Evolutionary conservation across 2,329 filamentous ascomycete species (phyloP), one percentile per base, ranked within the genome.

Genomic region (Passalora sequoiae): DNA sequence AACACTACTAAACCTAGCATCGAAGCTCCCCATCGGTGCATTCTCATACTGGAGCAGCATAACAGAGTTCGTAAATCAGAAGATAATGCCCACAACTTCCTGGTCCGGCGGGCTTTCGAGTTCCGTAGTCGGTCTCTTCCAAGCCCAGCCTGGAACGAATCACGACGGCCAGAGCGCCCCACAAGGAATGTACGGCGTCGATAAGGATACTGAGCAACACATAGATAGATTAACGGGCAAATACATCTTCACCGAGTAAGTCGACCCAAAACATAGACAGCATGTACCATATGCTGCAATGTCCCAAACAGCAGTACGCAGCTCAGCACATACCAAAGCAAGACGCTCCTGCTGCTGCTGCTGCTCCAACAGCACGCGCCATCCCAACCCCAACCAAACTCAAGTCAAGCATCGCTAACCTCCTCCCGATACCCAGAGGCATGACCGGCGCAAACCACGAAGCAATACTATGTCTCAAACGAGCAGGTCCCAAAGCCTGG

Each of bases 361-460:
- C n/a, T n/a, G n/a, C n/a, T n/a, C n/a, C n/a, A n/a, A n/a, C n/a
- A n/a, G n/a, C n/a, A n/a, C n/a, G n/a, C n/a, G n/a, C n/a, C n/a
- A n/a, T n/a, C n/a, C n/a, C n/a, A n/a, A n/a, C n/a, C n/a, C n/a
- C n/a, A n/a, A n/a, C n/a, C n/a, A n/a, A n/a, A n/a, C n/a, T n/a
- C n/a, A n/a, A n/a, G n/a, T n/a, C n/a, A n/a, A n/a, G n/a, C n/a
- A n/a, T n/a, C n/a, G n/a, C n/a, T n/a, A n/a, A n/a, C n/a, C n/a
- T n/a, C n/a, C n/a, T n/a, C n/a, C n/a, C n/a, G n/a, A n/a, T n/a
- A n/a, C n/a, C n/a, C n/a, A n/a, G n/a, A 49, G 51, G 55, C 15
- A 64, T 50, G 20, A 43, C 40, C 6, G 69, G 65, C 1, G 61
- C 53, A 1, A 69, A 67, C 40, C 61, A 64, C 15, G 68, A 71